Evolutionary conservation across 495 filamentous ascomycete genomes (phyloP), one percentile per base, ranked within the genome.

Genomic region (Geoglossum glabrum): DNA sequence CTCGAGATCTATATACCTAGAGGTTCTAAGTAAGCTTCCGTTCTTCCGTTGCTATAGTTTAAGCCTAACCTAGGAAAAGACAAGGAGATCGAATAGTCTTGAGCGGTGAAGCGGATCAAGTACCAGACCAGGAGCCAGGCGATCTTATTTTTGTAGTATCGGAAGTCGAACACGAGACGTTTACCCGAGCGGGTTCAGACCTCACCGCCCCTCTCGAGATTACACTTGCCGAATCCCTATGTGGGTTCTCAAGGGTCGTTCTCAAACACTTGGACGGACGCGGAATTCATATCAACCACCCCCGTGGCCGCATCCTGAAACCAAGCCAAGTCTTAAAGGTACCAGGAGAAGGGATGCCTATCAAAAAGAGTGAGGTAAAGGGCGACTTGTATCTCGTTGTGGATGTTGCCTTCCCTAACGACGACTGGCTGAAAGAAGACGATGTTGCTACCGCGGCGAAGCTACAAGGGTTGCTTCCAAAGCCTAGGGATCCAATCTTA

Each of bases 1-100:
- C 71, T 98, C 47, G 93, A 98, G 70, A 80, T 98, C 38, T 97
- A 96, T 71, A 95, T 98, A 59, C 88, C 92, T 31, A 83, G 84
- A 40, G 92, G 92, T 47, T 83, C 89, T 36, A 80, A 79, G 74
- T 78, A 63, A 63, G 73, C 61, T 11, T n/a, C 56, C 10, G 19
- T 17, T 26, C 31, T 13, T 50, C 33, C 27, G 1, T 11, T 25
- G 17, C 31, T 28, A 0, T n/a, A 19, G n/a, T 31, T 38, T 54
- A 66, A 73, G 54, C 70, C 54, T 15, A 34, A 31, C 25, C 11
- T 43, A 27, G 33, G 0, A 13, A n/a, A 52, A 79, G 79, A 58
- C 80, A 92, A 67, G 90, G 90, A 57, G 92, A 97, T 59, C 79
- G 79, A 55, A 94, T 98, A 61, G 80, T 93, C 13, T 72, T 97